Percentiles rank a stretch among this genome's conserved stretches.
Evolutionary conservation across 2,329 filamentous ascomycete species (phyloP).

Genomic region (Beauveria brongniartii): DNA sequence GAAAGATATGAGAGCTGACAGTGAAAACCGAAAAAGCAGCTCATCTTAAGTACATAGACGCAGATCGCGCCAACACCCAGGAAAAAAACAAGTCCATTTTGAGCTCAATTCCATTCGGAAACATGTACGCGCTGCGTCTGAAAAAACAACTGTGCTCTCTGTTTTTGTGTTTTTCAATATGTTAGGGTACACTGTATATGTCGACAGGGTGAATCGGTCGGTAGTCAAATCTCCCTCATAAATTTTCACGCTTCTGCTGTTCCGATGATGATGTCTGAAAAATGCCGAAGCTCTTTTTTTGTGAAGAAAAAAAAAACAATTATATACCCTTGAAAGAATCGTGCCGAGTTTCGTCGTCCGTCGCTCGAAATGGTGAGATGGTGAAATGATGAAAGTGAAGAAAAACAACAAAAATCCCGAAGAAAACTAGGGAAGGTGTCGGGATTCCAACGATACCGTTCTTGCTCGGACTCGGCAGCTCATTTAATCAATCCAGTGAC

Average conservation of each 20-base stretch:
- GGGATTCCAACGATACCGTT: not conserved
- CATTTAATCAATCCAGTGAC: not conserved
- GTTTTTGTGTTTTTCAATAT: not conserved
- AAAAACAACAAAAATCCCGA: not conserved
- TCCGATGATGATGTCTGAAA: not conserved
- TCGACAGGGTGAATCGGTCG: not conserved
- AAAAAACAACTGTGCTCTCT: not conserved
- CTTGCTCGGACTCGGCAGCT: not conserved
- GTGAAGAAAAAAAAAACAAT: not conserved
- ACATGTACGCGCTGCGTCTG: not conserved
- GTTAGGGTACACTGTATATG: not conserved
- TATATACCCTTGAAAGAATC: conserved; percentile 6
- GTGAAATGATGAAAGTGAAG: not conserved
- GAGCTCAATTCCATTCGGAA: not conserved
- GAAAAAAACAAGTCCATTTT: not conserved
- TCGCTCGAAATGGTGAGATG: not conserved
- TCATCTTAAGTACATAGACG: not conserved
- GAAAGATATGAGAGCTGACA: not conserved
- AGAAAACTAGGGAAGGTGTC: conserved; percentile 3
- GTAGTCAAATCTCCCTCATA: not conserved
- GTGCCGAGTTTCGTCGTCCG: not conserved
- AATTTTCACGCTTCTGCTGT: conserved; percentile 2
- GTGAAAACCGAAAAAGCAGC: not conserved
- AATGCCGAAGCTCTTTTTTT: conserved; percentile 3
- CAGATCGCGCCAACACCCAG: not conserved